Percentiles rank a stretch among this genome's conserved stretches.
Conservation (phyloP, 1,284 basidiomycete genomes). For the Marasmius tenuissimus region DNA sequence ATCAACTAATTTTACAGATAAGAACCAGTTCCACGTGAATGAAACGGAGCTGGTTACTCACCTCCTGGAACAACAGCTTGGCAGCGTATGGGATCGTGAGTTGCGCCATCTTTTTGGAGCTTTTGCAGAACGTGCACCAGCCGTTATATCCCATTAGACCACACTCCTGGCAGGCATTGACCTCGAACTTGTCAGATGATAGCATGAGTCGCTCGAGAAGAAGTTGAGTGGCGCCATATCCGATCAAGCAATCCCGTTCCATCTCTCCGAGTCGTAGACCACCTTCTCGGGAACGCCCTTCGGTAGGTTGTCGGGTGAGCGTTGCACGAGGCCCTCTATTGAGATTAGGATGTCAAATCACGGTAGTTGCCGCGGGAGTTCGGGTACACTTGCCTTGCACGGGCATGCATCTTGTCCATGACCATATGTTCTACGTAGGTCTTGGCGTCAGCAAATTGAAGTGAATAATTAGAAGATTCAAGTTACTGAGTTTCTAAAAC, state of each 20-base stretch:
- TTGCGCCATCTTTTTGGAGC: slow-evolving; percentile 93
- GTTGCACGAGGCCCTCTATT: slow-evolving; percentile 93
- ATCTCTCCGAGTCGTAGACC: slow-evolving; percentile 98
- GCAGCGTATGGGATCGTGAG: slow-evolving; percentile 98
- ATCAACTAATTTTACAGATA: slow-evolving; percentile 59
- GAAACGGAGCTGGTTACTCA: slow-evolving; percentile 35
- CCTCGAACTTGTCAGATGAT: slow-evolving; percentile 95
- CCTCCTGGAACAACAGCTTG: slow-evolving; percentile 96
- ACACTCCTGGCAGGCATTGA: slow-evolving; percentile 94
- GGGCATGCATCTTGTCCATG: slow-evolving; percentile 99
- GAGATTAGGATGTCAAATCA: slow-evolving; percentile 16
- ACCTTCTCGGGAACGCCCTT: slow-evolving; percentile 96
- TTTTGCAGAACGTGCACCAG: slow-evolving; percentile 96
- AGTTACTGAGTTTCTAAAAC: slow-evolving; percentile 75
- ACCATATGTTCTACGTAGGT: slow-evolving; percentile 84
- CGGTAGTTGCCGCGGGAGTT: slow-evolving; percentile 5
- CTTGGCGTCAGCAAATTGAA: slow-evolving; percentile 4
- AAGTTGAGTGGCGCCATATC: slow-evolving; percentile 95
- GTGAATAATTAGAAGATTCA: slow-evolving; percentile 6
- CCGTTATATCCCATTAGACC: slow-evolving; percentile 97
- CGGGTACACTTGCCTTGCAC: slow-evolving; percentile 70
- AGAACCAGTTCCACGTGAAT: slow-evolving; percentile 5
- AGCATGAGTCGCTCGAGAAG: slow-evolving; percentile 97
- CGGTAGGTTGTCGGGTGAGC: slow-evolving; percentile 96
- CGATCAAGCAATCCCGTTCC: slow-evolving; percentile 97